phyloP scores from a whole-genome alignment of 176 grass and related monocot species.

The Ensete ventricosum region DNA sequence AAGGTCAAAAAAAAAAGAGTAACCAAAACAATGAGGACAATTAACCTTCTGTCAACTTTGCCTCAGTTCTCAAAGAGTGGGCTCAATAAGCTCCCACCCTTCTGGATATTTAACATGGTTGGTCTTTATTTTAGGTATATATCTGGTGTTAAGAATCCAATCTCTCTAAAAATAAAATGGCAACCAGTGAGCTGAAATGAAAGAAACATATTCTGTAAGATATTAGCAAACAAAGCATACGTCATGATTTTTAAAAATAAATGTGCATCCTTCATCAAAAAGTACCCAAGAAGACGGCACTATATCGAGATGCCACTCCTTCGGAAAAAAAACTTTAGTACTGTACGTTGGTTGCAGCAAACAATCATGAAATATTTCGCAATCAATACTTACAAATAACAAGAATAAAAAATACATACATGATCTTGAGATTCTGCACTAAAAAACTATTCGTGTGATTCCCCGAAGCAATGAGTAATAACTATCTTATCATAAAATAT shows the following conservation, averaged over 20 bases:
- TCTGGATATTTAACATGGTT: conserved; percentile 84
- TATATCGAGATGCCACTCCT: background rate
- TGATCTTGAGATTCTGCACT: background rate
- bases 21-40: background rate
- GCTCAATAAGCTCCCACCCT: conserved; percentile 87
- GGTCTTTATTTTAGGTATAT: conserved; percentile 95
- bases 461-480: background rate
- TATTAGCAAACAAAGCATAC: too few relatives aligned
- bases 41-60: conserved; percentile 86
- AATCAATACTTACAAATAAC: background rate
- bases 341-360: background rate
- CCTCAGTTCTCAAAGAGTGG: conserved; percentile 67
- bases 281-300: background rate
- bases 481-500: background rate
- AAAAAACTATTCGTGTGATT: background rate
- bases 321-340: background rate
- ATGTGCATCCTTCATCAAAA: too few relatives aligned
- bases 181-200: background rate
- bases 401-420: background rate
- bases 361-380: background rate
- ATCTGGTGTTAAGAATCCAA: background rate
- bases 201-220: background rate
- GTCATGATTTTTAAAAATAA: too few relatives aligned
- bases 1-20: background rate
- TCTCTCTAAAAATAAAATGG: background rate